Base-by-base conservation (phyloP, 1,139 yeast genomes). In the Zygoascus sp. region DNA sequence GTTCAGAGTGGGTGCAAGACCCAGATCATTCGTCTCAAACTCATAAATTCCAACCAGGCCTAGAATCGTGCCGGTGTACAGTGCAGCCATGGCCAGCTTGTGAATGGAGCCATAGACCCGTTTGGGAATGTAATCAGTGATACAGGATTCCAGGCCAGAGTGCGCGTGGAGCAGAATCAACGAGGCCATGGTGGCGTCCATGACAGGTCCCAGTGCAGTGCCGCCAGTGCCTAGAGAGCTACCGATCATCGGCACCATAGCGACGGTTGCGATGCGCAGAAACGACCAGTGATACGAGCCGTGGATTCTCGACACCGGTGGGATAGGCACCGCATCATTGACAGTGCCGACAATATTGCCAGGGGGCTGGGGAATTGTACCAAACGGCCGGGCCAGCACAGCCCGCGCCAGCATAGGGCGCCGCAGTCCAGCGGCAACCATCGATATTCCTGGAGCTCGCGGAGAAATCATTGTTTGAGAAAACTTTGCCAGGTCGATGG, bases 281-380 rank as follows among this genome's bases (percentile, higher is more conserved):
- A 83, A 80, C 11, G 88, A 71, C 96, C 96, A 89, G 72, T 89
- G 97, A 64, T 79, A 81, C 3, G 95, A 81, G 25, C 97, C 97
- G 60, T 86, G 90, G 55, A 74, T 66, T 58, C 74, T 72, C 61
- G 77, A 74, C 1, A 82, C 68, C 45, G 71, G 67, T 34, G 95
- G 95, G 17, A 77, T 72, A 43, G 76, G 76, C 56, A 77, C 80
- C 4, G 96, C 84, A 51, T 89, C 96, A 66, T 89, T 89, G 45
- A 85, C 90, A 20, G 83, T 77, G 15, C 94, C 95, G 9, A 68
- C 69, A 51, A 66, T 63, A 51, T 61, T 56, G 45, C 68, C 72
- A 16, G 70, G 69, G 13, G 70, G 70, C 56, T 66, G 69, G 42
- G 69, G 69, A 42, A 65, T 62, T 53, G 59, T 20, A 11, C 43